Percentiles rank a stretch among this genome's conserved stretches.
Evolutionary conservation across 2,329 filamentous ascomycete genomes (phyloP).

Genomic region (Didymella keratinophila): DNA sequence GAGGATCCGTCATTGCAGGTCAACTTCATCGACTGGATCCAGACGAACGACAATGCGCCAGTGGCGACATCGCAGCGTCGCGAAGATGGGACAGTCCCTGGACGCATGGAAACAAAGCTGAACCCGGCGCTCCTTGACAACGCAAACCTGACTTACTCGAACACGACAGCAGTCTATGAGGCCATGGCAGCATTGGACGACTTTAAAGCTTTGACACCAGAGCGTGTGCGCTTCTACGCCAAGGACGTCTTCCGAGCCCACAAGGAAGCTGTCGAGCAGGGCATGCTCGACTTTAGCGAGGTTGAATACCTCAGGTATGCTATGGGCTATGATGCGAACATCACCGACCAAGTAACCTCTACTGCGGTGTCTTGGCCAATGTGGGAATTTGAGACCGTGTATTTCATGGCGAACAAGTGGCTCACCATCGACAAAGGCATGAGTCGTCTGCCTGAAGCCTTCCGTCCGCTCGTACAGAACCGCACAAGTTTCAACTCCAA

Average conservation of each 20-base stretch:
- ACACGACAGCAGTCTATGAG: slow-evolving; percentile 22
- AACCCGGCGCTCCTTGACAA: slow-evolving; percentile 23
- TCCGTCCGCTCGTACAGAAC: slow-evolving; percentile 65
- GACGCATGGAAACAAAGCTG: slow-evolving; percentile 14
- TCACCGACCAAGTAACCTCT: slow-evolving; percentile 52
- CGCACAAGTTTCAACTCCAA: slow-evolving; percentile 62
- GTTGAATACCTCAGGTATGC: slow-evolving; percentile 66
- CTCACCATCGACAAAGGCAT: slow-evolving; percentile 67
- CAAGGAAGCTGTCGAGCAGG: slow-evolving; percentile 58
- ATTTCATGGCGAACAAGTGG: slow-evolving; percentile 65
- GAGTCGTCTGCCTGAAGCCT: slow-evolving; percentile 65
- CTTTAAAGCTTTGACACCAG: slow-evolving; percentile 22
- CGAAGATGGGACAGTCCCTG: slow-evolving; percentile 24
- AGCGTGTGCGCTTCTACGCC: slow-evolving; percentile 47
- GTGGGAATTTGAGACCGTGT: slow-evolving; percentile 57
- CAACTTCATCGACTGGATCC: slow-evolving; percentile 67
- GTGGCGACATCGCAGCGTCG: slow-evolving; percentile 27
- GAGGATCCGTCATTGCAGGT: slow-evolving; percentile 54
- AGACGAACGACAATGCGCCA: slow-evolving; percentile 62
- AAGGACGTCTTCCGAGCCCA: slow-evolving; percentile 59
- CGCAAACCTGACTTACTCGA: slow-evolving; percentile 21
- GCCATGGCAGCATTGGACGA: slow-evolving; percentile 24
- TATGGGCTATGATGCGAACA: slow-evolving; percentile 62
- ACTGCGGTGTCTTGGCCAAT: slow-evolving; percentile 55
- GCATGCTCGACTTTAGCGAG: slow-evolving; percentile 69